Evolutionary conservation across 805 yeast species (phyloP).

Genomic region (Clavispora phyllophila): DNA sequence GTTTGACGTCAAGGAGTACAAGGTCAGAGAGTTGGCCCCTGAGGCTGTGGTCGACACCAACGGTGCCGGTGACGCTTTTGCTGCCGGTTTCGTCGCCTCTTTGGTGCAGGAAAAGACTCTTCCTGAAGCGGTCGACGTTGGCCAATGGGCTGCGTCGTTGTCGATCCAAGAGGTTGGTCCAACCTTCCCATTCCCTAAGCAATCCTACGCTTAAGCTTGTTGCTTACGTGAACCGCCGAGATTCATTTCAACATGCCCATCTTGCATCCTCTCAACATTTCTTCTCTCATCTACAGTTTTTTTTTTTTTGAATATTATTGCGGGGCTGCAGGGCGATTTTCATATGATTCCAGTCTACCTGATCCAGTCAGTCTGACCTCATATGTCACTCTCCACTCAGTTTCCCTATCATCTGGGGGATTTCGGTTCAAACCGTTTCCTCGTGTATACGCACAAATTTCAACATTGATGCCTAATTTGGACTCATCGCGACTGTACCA

Average conservation of each 20-base stretch:
- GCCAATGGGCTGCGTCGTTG: slow-evolving; percentile 94
- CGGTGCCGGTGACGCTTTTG: slow-evolving; percentile 99
- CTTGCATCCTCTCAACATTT: background rate
- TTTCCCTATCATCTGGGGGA: too few species aligned
- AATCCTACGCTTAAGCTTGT: slow-evolving; percentile 33
- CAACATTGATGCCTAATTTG: slow-evolving; percentile 15
- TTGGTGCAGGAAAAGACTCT: slow-evolving; percentile 68
- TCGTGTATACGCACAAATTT: slow-evolving; percentile 11
- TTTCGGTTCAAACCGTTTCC: too few species aligned
- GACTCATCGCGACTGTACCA: slow-evolving; percentile 1
- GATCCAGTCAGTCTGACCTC: too few species aligned
- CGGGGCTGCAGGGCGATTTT: too few species aligned
- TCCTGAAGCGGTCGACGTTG: slow-evolving; percentile 63
- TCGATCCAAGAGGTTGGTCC: slow-evolving; percentile 95
- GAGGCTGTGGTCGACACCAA: slow-evolving; percentile 82
- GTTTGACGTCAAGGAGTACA: slow-evolving; percentile 46
- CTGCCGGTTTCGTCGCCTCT: slow-evolving; percentile 92
- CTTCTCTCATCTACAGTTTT: background rate
- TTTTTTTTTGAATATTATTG: too few species aligned
- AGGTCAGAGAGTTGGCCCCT: slow-evolving; percentile 68
- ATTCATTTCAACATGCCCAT: slow-evolving; percentile 15
- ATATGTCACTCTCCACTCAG: too few species aligned
- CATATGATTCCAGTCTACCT: too few species aligned
- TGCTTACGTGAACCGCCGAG: background rate
- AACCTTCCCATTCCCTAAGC: slow-evolving; percentile 79